Evolutionary conservation across 225 moss, liverwort and hornwort genomes (phyloP).

Genomic region (Antitrichia curtipendula): DNA sequence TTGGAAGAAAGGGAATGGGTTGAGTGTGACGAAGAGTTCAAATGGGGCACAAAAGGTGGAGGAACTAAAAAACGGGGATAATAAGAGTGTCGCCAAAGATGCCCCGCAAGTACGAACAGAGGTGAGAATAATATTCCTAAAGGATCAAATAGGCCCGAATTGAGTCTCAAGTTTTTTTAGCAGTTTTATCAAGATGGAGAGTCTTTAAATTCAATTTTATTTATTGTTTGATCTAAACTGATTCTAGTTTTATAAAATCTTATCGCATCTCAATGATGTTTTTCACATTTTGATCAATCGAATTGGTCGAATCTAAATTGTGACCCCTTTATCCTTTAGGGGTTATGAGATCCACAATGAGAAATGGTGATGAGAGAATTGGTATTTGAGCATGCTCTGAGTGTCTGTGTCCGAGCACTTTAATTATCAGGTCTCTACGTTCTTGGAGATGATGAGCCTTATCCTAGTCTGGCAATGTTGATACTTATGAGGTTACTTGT

Average conservation of each 20-base stretch:
- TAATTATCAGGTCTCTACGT: neutral
- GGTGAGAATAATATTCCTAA: neutral
- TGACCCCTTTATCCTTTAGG: neutral
- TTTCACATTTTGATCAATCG: neutral
- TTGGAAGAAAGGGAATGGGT: slow-evolving; percentile 14
- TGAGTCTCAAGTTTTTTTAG: neutral
- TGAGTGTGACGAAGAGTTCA: slow-evolving; percentile 1
- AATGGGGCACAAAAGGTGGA: slow-evolving; percentile 3
- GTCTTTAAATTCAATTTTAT: neutral
- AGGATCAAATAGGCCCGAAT: neutral
- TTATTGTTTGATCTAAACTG: neutral
- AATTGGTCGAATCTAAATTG: neutral
- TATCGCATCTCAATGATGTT: neutral
- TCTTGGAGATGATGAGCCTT: neutral
- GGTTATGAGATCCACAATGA: neutral
- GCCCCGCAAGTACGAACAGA: slow-evolving; percentile 17
- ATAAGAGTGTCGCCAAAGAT: slow-evolving; percentile 1
- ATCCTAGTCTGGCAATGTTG: neutral
- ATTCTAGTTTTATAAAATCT: neutral
- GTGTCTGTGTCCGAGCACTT: neutral
- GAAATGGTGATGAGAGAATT: neutral
- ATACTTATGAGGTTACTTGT: neutral
- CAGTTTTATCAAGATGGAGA: no score
- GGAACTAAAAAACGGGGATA: neutral
- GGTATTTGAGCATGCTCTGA: neutral